Evolutionary conservation across 2,329 filamentous ascomycete species (phyloP).

Genomic region (Penicillium fuscoglaucum): DNA sequence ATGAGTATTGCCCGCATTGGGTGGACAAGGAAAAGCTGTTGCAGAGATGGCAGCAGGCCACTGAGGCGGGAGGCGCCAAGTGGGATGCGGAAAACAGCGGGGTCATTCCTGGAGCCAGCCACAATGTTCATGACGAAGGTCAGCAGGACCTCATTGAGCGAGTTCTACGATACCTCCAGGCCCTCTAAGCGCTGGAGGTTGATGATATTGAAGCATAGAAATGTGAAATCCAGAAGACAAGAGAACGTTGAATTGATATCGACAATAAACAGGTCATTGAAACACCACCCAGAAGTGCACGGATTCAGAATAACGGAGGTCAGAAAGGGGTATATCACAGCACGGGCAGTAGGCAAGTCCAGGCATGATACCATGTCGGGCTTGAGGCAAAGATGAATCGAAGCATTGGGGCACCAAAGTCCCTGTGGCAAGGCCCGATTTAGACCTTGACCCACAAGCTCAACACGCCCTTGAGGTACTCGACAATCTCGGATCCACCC

Average conservation of each 20-base stretch:
- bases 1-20: constrained; percentile 47
- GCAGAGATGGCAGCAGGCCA: constrained; percentile 45
- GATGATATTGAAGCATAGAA: background rate
- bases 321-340: constrained; percentile 29
- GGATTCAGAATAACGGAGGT: constrained; percentile 18
- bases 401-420: background rate
- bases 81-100: constrained; percentile 54
- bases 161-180: constrained; percentile 36
- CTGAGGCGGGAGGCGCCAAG: constrained; percentile 39
- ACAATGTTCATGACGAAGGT: constrained; percentile 51
- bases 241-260: constrained; percentile 17
- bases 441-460: constrained; percentile 76
- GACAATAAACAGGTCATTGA: constrained; percentile 17
- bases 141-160: constrained; percentile 45
- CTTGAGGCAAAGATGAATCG: constrained; percentile 12
- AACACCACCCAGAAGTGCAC: constrained; percentile 23
- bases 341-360: constrained; percentile 15
- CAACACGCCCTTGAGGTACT: constrained; percentile 87
- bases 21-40: constrained; percentile 49
- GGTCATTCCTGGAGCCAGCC: constrained; percentile 50
- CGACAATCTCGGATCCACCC: constrained; percentile 90
- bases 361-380: constrained; percentile 12
- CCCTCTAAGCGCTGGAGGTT: constrained; percentile 20
- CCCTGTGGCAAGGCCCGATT: background rate
- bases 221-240: constrained; percentile 1